Conservation (phyloP, 176 grass and related monocot genomes). For the Elymus sibiricus region DNA sequence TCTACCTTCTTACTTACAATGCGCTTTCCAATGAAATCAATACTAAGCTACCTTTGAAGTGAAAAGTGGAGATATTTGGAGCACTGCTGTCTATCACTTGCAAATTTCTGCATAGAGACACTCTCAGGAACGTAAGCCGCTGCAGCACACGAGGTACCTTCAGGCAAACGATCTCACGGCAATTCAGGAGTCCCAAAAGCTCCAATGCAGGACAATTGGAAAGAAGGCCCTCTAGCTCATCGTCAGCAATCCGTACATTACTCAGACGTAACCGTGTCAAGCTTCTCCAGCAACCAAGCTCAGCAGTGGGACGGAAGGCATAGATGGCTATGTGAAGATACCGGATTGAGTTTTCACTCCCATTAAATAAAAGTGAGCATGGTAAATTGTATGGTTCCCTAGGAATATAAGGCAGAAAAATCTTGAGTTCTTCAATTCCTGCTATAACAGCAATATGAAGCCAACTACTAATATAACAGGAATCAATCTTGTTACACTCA, state of each 20-base stretch:
- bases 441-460: not conserved
- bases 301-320: not conserved
- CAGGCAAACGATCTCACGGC: not conserved
- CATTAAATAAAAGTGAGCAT: not conserved
- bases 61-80: not conserved
- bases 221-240: not conserved
- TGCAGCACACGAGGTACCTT: not conserved
- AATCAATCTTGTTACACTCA: not conserved
- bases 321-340: not conserved
- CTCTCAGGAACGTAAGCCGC: not conserved
- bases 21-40: too few species aligned
- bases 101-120: not conserved
- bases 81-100: not conserved
- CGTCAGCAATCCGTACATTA: not conserved
- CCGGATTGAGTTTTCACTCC: not conserved
- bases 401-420: not conserved
- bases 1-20: too few species aligned
- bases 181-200: not conserved
- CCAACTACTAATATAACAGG: not conserved
- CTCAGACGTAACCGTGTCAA: not conserved
- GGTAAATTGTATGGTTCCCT: not conserved
- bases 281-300: not conserved
- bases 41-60: not conserved
- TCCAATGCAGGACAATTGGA: not conserved
- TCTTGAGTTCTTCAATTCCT: not conserved